Conservation (phyloP, 2,329 filamentous ascomycete species). For the Aureobasidium pullulans region DNA sequence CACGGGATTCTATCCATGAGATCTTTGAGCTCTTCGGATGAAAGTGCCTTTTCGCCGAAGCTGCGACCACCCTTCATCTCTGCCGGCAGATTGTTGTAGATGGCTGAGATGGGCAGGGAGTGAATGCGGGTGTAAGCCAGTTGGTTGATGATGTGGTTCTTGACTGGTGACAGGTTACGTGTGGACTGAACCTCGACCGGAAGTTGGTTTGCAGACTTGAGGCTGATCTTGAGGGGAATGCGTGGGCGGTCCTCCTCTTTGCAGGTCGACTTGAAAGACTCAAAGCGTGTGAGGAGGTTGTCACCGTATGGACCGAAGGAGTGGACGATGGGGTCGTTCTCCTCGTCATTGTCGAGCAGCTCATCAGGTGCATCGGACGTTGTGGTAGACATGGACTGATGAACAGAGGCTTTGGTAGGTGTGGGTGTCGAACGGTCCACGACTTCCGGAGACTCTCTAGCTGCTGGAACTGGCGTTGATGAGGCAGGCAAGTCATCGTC, state of each 20-base stretch:
- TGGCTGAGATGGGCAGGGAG: constrained; percentile 81
- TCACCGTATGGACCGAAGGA: constrained; percentile 88
- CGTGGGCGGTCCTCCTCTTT: constrained; percentile 49
- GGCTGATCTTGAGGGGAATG: constrained; percentile 24
- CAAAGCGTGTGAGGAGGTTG: constrained; percentile 74
- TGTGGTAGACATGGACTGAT: constrained; percentile 2
- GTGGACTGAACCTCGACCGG: constrained; percentile 13
- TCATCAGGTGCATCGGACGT: constrained; percentile 44
- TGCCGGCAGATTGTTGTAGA: constrained; percentile 77
- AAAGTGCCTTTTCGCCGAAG: constrained; percentile 33
- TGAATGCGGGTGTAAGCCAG: constrained; percentile 89
- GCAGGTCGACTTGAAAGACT: constrained; percentile 59
- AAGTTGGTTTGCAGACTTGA: constrained; percentile 21
- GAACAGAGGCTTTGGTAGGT: neutral
- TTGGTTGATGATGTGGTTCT: constrained; percentile 90
- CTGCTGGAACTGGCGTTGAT: constrained; percentile 12
- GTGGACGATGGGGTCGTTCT: constrained; percentile 88
- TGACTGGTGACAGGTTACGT: constrained; percentile 42
- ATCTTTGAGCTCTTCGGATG: constrained; percentile 56
- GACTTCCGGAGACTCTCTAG: neutral
- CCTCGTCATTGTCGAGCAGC: constrained; percentile 75
- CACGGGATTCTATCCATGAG: constrained; percentile 69
- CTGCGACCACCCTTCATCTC: constrained; percentile 34
- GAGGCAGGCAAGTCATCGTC: constrained; percentile 39
- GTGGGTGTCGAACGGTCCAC: constrained; percentile 1